Base-by-base conservation (phyloP, 2,329 filamentous ascomycete species). In the Apiospora hydei region DNA sequence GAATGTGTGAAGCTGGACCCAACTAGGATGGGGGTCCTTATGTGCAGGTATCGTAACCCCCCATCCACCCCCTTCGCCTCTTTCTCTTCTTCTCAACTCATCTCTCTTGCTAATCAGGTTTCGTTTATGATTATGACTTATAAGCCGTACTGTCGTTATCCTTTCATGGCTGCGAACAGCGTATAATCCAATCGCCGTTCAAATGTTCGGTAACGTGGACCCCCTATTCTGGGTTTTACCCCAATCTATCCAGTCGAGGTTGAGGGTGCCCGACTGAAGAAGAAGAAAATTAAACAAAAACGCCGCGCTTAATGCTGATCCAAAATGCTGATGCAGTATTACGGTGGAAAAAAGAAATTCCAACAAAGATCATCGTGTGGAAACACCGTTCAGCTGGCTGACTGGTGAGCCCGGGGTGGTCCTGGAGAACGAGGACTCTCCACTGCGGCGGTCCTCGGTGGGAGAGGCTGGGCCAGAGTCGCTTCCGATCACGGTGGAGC, bases 401-500 rank as follows among this genome's bases (percentile, higher is more conserved):
- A 34, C 47, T 34, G 68, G 34, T 34, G 26, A 34, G 18, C 47
- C 38, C 14, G 68, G 14, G 1, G 26, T 41, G 14, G 30, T 51
- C 14, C 68, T 30, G 47, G 34, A 10, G 34, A 69, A 69, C 1
- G 38, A 47, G 6, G 61, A 47, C 4, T 71, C 70, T 14, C 61
- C 64, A 14, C 61, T 68, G 14, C 64, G 64, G 7, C 61, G n/a
- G n/a, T 71, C 70, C 30, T 68, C 70, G 6, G 61, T 44, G 34
- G 67, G 44, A 18, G 51, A 38, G 21, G 47, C 13, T 21, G 72
- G 72, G 53, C 68, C 57, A 8, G 72, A 61, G 16, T 70, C 72
- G 51, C 72, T 73, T 34, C 71, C 71, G 51, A 71, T 66, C 41
- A 71, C 51, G 10, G 72, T 73, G 8, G 72, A 71, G 49, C 72